Percentiles rank a stretch among this genome's conserved stretches.
Conservation (phyloP, 1,284 basidiomycete genomes). For the Vanrija sp. region DNA sequence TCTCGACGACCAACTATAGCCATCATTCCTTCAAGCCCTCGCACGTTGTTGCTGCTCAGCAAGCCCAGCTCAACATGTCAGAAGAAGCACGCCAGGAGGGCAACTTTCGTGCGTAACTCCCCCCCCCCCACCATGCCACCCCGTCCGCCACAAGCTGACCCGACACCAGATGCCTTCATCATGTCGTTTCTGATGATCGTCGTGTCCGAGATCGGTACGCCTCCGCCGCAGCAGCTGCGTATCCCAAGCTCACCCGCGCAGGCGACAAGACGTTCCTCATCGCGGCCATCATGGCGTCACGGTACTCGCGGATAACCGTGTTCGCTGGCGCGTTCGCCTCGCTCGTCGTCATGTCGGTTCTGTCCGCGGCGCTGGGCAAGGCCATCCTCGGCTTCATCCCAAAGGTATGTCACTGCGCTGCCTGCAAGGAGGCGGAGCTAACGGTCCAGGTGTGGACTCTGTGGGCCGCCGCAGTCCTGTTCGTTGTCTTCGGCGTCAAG, state of each 20-base stretch:
- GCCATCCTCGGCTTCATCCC: constrained; percentile 78
- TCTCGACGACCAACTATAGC: not conserved
- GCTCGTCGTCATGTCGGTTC: constrained; percentile 85
- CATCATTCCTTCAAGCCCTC: not conserved
- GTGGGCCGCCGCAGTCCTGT: constrained; percentile 67
- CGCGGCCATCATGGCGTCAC: constrained; percentile 92
- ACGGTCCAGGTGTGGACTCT: constrained; percentile 40
- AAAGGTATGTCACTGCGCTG: constrained; percentile 48
- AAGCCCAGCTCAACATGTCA: not conserved
- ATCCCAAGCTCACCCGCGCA: constrained; percentile 18
- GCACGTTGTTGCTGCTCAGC: no score
- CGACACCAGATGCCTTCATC: constrained; percentile 54
- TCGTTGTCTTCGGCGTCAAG: constrained; percentile 79
- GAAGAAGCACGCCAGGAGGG: constrained; percentile 3
- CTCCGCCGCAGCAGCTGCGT: not conserved
- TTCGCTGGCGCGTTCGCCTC: constrained; percentile 87
- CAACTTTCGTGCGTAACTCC: constrained; percentile 7
- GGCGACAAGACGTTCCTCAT: constrained; percentile 99
- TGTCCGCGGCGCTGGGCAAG: constrained; percentile 82
- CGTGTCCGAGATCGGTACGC: constrained; percentile 67
- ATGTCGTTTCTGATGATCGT: constrained; percentile 85
- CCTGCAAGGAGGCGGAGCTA: no score
- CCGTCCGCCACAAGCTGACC: constrained; percentile 1
- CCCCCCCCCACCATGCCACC: not conserved
- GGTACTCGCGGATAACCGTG: constrained; percentile 78